Conservation (phyloP, 768 basidiomycete genomes). For the Lactifluus hygrophoroides region DNA sequence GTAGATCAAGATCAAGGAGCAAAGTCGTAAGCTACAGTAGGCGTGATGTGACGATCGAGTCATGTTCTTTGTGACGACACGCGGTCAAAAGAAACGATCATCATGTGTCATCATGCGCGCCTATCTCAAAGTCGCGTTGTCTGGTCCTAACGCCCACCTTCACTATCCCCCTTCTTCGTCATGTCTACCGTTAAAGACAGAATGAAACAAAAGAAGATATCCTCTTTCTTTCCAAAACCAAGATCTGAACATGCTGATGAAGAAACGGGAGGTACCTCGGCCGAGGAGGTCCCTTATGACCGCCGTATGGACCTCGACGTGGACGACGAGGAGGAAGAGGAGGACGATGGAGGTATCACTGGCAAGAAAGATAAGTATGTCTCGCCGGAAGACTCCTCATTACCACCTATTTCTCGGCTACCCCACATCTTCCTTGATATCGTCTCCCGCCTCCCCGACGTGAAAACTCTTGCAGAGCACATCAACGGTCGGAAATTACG, state of each 20-base stretch:
- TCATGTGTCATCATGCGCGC: background rate
- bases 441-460: conserved; percentile 52
- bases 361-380: conserved; percentile 32
- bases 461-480: conserved; percentile 56
- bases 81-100: conserved; percentile 1
- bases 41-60: conserved; percentile 1
- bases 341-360: conserved; percentile 26
- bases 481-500: conserved; percentile 76
- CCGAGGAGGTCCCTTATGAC: background rate
- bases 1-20: too few species aligned
- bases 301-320: background rate
- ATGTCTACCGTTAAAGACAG: conserved; percentile 13
- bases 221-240: conserved; percentile 7
- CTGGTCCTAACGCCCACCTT: background rate
- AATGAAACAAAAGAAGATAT: conserved; percentile 18
- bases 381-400: conserved; percentile 50
- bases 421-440: conserved; percentile 72
- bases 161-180: background rate
- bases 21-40: too few species aligned
- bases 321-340: conserved; percentile 24
- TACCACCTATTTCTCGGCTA: conserved; percentile 70
- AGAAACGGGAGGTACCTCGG: conserved; percentile 7
- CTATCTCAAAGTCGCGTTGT: background rate
- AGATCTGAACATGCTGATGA: conserved; percentile 7
- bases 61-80: conserved; percentile 7